Evolutionary conservation across 2,329 filamentous ascomycete species (phyloP).

Genomic region (Pseudogymnoascus sp.): DNA sequence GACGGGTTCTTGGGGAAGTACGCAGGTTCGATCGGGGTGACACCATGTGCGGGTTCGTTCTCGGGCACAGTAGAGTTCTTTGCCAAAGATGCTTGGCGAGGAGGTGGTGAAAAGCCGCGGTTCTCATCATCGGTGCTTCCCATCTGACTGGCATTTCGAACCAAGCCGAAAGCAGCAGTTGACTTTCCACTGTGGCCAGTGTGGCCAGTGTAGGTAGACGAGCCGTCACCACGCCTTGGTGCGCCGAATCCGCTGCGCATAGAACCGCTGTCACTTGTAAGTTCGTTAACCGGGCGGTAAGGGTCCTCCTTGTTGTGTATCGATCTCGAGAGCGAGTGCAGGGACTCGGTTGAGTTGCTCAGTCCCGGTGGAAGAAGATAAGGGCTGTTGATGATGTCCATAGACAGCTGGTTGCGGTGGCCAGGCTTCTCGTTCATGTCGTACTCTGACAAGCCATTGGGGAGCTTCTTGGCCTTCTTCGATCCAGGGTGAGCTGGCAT

Average conservation of each 20-base stretch:
- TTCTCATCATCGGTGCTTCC: slow-evolving; percentile 23
- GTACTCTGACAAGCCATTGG: slow-evolving; percentile 6
- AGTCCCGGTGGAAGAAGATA: slow-evolving; percentile 86
- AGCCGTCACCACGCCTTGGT: slow-evolving; percentile 29
- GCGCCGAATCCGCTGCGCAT: slow-evolving; percentile 42
- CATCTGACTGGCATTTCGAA: background rate
- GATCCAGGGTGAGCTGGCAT: slow-evolving; percentile 33
- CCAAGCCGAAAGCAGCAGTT: background rate
- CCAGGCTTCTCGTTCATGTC: slow-evolving; percentile 31
- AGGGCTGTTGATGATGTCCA: slow-evolving; percentile 65
- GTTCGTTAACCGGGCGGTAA: slow-evolving; percentile 56
- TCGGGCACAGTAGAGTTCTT: slow-evolving; percentile 29
- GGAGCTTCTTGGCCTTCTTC: slow-evolving; percentile 31
- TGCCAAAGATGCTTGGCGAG: slow-evolving; percentile 25
- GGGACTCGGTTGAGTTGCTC: slow-evolving; percentile 72
- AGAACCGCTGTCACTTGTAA: slow-evolving; percentile 48
- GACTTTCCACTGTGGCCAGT: slow-evolving; percentile 14
- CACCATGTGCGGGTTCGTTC: slow-evolving; percentile 9
- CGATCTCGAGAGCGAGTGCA: slow-evolving; percentile 75
- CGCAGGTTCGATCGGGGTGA: slow-evolving; percentile 23
- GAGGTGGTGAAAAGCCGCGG: slow-evolving; percentile 23
- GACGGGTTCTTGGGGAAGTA: slow-evolving; percentile 11
- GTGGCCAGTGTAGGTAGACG: slow-evolving; percentile 40
- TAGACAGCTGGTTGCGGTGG: slow-evolving; percentile 48
- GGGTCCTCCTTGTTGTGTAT: slow-evolving; percentile 73